Conservation (phyloP, 1,139 yeast species). For the Petasospora fabianii region DNA sequence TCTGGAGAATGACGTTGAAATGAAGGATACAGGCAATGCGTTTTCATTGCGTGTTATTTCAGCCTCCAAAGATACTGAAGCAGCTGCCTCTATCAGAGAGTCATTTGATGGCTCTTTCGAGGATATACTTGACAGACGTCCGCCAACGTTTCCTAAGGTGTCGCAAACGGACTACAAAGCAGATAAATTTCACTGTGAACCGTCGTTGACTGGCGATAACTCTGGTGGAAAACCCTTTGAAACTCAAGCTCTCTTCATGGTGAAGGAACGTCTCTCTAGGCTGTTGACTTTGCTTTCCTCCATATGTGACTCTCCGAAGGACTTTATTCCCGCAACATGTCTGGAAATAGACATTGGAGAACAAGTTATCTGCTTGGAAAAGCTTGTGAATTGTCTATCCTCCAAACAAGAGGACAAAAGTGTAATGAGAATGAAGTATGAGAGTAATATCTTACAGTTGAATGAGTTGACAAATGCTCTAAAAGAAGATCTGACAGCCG, state of each 20-base stretch:
- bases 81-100: conserved; percentile 2
- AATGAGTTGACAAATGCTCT: neutral
- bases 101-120: conserved; percentile 10
- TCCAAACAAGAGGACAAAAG: conserved; percentile 1
- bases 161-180: neutral
- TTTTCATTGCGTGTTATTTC: neutral
- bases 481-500: neutral
- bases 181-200: neutral
- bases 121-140: conserved; percentile 11
- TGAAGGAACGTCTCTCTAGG: conserved; percentile 5
- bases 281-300: neutral
- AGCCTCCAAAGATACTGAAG: too few relatives aligned
- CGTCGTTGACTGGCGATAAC: neutral
- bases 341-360: neutral
- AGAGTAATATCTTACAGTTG: conserved; percentile 3
- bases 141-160: conserved; percentile 5
- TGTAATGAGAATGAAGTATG: conserved; percentile 5
- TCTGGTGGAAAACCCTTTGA: too few relatives aligned
- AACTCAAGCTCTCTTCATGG: neutral
- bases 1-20: neutral
- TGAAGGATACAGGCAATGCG: neutral
- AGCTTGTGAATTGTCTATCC: neutral
- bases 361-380: conserved; percentile 3
- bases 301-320: neutral
- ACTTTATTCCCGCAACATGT: neutral